phyloP scores from a whole-genome alignment of 768 basidiomycete species.

The Kondoa subrosea region DNA sequence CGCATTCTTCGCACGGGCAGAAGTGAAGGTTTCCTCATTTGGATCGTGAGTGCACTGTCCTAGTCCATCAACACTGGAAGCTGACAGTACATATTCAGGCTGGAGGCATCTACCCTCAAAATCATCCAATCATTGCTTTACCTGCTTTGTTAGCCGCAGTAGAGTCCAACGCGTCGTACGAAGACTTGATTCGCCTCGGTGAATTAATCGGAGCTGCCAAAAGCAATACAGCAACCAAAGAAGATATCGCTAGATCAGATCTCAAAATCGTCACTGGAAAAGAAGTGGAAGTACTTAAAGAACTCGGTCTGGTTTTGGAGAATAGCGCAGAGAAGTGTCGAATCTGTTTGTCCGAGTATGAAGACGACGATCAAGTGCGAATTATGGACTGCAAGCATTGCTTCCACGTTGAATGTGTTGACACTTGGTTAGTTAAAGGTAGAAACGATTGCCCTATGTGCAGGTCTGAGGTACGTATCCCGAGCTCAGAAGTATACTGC shows the following conservation, averaged over 20 bases:
- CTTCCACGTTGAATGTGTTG: constrained; percentile 44
- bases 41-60: constrained; percentile 31
- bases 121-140: constrained; percentile 63
- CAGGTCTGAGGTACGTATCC: no score
- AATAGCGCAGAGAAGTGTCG: constrained; percentile 52
- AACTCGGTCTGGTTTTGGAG: constrained; percentile 48
- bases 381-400: constrained; percentile 67
- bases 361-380: constrained; percentile 56
- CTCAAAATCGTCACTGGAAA: constrained; percentile 53
- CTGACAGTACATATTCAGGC: background rate
- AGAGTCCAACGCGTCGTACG: constrained; percentile 38
- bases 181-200: constrained; percentile 49
- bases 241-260: constrained; percentile 71
- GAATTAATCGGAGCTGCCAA: constrained; percentile 68
- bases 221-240: constrained; percentile 61
- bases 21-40: constrained; percentile 7
- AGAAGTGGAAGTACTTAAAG: constrained; percentile 43
- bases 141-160: constrained; percentile 30
- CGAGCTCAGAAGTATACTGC: no score
- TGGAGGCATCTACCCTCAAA: constrained; percentile 71
- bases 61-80: background rate
- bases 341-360: constrained; percentile 78
- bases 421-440: constrained; percentile 62
- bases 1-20: background rate
- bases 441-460: constrained; percentile 86